Base-by-base conservation (phyloP, 148 eudicot species). In the Tetragonia tetragonoides region DNA sequence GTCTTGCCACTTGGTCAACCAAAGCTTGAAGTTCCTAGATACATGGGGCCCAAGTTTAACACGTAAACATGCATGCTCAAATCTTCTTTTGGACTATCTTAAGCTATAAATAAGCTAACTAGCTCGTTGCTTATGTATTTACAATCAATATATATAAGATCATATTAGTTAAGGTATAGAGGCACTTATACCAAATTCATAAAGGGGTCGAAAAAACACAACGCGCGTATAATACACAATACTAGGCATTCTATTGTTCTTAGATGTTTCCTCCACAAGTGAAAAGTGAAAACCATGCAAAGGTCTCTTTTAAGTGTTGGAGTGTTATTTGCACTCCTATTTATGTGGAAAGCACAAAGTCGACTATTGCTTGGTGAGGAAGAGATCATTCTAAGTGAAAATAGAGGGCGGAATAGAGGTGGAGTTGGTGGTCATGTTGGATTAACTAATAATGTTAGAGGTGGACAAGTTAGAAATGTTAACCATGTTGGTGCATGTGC, bases 61-160 rank as follows among this genome's bases (percentile, higher is more conserved):
- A 68, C 71, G 28, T 68, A 68, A 7, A 68, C 28, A 18, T 41
- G 73, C 39, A 23, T 47, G 56, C 10, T 1, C 59, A 24, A 6
- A 20, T 7, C 21, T n/a, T 12, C 11, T 70, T 46, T 70, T 12
- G 15, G 8, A 6, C 24, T 4, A 8, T 17, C 56, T 46, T 37
- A n/a, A 21, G 56, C 72, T 70, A 70, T 70, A 70, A 70, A 70
- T 70, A 70, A 57, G 57, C 8, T 70, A 24, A 14, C 34, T 47
- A 28, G 39, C 39, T 70, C 17, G 56, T 70, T 23, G n/a, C 39
- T 70, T 21, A 6, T 17, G 59, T 70, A 18, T 57, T 28, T 23
- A 23, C 17, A 23, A 70, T 70, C 37, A 12, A 69, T n/a, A 44
- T 10, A 21, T 42, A 21, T 3, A 39, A 40, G 49, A 49, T 49